Percentiles rank a stretch among this genome's conserved stretches.
Conservation (phyloP, 2,329 filamentous ascomycete genomes). For the Aspergillus bombycis region DNA sequence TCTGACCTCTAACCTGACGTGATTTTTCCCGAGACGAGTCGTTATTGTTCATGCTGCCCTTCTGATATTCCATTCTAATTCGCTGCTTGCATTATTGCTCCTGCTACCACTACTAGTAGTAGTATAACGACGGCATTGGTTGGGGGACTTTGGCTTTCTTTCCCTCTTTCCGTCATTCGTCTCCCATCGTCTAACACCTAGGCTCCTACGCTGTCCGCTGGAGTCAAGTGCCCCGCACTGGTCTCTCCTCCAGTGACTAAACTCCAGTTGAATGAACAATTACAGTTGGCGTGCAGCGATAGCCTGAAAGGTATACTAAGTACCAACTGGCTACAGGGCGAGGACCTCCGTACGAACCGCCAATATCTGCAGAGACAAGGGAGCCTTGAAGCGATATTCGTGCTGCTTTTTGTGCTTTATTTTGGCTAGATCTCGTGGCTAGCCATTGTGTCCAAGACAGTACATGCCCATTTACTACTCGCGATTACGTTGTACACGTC, state of each 20-base stretch:
- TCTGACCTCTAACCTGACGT: slow-evolving; percentile 10
- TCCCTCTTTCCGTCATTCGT: slow-evolving; percentile 5
- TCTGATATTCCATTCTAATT: slow-evolving; percentile 7
- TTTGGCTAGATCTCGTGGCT: background rate
- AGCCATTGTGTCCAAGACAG: background rate
- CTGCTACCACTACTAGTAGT: background rate
- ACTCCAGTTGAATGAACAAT: slow-evolving; percentile 5
- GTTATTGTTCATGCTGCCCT: background rate
- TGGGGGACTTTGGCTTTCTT: slow-evolving; percentile 2
- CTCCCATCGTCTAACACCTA: background rate
- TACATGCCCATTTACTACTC: background rate
- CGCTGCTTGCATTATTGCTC: background rate
- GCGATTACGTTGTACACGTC: background rate
- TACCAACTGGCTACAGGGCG: background rate
- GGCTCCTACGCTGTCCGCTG: slow-evolving; percentile 2
- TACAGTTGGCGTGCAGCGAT: background rate
- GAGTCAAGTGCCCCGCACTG: slow-evolving; percentile 14
- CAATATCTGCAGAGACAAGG: background rate
- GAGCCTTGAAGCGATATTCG: background rate
- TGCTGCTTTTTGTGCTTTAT: background rate
- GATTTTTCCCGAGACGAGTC: slow-evolving; percentile 8
- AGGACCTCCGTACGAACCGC: background rate
- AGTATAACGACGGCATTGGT: background rate
- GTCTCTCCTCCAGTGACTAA: slow-evolving; percentile 11
- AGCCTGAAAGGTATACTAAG: background rate